Base-by-base conservation (phyloP, 768 basidiomycete species). In the Lentinula sp. region DNA sequence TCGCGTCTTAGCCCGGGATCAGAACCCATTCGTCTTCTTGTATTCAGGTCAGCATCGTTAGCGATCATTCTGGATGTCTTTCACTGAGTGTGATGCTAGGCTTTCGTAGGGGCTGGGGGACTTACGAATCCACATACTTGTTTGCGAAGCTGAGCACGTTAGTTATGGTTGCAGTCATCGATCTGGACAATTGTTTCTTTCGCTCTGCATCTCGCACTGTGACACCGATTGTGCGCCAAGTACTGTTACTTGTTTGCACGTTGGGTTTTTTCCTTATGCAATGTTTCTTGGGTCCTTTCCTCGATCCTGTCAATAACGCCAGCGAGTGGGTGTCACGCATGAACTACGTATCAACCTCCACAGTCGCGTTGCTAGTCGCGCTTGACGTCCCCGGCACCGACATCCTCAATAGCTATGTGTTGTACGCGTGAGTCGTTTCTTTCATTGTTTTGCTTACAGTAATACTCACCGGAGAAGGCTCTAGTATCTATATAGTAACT, bases 101-200 rank as follows among this genome's bases (percentile, higher is more conserved):
- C 18, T 91, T 85, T 67, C 85, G 91, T 5, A 78, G 87, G 3
- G 78, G 78, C 9, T 91, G 88, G 86, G 87, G 79, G 2, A 80
- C 83, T 3, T 88, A 87, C 66, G 78, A 86, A 67, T 80, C 86
- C 1, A 78, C 76, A 13, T 87, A 84, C 65, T 78, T 90, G n/a
- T 78, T 84, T 62, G 83, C 87, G 18, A 93, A 91, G 70, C 79
- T 92, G 49, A 80, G 81, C 65, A 82, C 84, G 15, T 75, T 91
- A 5, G 70, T 89, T 31, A 78, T 87, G 21, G 78, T 88, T 43
- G 85, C 88, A 5, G 70, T 90, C 56, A 77, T 91, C 62, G 80
- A 87, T 71, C 78, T 84, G 18, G 75, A 89, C 67, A 93, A 91
- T 69, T 93, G 91, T 69, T 69, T 87, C 4, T 88, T 93, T 67